phyloP scores from a whole-genome alignment of 2,329 filamentous ascomycete species.

The Phyllosticta paracitricarpa region DNA sequence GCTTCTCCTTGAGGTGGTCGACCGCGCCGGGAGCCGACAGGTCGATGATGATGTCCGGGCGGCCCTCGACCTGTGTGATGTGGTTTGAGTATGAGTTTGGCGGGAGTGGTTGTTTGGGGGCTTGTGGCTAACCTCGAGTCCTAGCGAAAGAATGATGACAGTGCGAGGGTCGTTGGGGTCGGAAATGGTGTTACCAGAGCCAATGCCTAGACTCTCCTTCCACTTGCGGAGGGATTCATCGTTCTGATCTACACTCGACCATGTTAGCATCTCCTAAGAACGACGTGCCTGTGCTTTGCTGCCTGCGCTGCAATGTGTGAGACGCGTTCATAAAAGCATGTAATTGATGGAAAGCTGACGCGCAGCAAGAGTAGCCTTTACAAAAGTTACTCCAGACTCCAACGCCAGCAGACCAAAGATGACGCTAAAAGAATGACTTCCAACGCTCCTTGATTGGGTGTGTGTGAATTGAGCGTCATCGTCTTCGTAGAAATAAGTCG shows the following conservation, averaged over 20 bases:
- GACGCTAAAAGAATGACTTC: neutral
- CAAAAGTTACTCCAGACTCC: neutral
- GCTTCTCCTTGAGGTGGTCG: conserved; percentile 72
- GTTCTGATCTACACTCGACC: conserved; percentile 43
- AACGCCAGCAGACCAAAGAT: neutral
- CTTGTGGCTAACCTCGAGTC: conserved; percentile 52
- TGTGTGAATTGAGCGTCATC: too few relatives aligned
- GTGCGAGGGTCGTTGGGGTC: conserved; percentile 67
- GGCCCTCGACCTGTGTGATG: conserved; percentile 51
- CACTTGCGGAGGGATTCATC: conserved; percentile 95
- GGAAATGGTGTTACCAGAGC: conserved; percentile 44
- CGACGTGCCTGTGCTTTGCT: neutral
- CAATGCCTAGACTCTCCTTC: conserved; percentile 90
- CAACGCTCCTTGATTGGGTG: neutral
- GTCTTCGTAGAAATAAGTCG: too few relatives aligned
- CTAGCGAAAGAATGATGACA: conserved; percentile 86
- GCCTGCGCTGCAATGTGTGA: neutral
- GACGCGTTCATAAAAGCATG: neutral
- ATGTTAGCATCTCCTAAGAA: neutral
- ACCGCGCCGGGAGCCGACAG: conserved; percentile 66
- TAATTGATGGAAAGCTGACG: neutral
- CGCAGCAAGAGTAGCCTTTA: neutral
- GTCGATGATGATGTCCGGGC: conserved; percentile 79
- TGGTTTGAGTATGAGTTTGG: too few relatives aligned
- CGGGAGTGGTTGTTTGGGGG: too few relatives aligned